Evolutionary conservation across 176 grass and related monocot genomes (phyloP).

Genomic region (Ampelocalamus luodianensis): DNA sequence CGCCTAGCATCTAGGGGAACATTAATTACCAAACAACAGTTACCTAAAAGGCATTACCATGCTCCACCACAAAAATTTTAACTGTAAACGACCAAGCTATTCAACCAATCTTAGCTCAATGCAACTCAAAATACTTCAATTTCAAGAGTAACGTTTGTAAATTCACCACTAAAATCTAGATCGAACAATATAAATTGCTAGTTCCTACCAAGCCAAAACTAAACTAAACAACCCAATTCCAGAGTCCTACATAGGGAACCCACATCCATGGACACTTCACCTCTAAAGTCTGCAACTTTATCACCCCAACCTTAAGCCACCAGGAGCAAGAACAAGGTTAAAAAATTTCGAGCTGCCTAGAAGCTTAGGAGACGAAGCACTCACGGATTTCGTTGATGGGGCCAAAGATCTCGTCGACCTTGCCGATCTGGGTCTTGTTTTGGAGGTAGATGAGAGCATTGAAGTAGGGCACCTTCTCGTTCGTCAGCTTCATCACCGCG

Average conservation of each 20-base stretch:
- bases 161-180: too few species aligned
- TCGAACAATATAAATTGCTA: too few species aligned
- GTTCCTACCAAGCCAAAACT: too few species aligned
- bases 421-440: constrained; percentile 22
- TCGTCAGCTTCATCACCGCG: constrained; percentile 83
- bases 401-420: too few species aligned
- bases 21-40: not conserved
- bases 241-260: too few species aligned
- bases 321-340: not conserved
- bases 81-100: not conserved
- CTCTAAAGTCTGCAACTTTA: not conserved
- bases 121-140: not conserved
- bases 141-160: not conserved
- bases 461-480: constrained; percentile 97
- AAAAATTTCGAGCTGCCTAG: too few species aligned
- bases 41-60: not conserved
- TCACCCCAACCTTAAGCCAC: not conserved
- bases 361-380: too few species aligned
- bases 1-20: too few species aligned
- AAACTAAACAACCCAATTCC: too few species aligned
- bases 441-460: constrained; percentile 84
- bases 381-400: too few species aligned
- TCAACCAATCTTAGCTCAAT: not conserved
- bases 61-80: not conserved
- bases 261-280: too few species aligned